Conservation (phyloP, 345 rosid genomes). For the Acer yangbiense region DNA sequence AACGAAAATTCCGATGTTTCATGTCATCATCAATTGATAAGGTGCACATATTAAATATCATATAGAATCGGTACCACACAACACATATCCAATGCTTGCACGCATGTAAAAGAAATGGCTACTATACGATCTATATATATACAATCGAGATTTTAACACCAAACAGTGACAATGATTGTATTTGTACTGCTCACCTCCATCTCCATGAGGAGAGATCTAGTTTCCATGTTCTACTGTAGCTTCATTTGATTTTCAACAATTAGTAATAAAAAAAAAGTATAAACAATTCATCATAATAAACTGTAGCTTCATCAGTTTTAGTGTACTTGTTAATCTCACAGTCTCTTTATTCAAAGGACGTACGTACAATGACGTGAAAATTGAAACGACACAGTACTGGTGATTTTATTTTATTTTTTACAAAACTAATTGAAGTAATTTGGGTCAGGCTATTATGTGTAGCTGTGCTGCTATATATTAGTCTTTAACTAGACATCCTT, state of each 20-base stretch:
- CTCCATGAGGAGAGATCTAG: neutral
- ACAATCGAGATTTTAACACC: neutral
- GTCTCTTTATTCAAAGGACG: neutral
- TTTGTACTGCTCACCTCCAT: neutral
- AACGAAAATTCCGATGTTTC: neutral
- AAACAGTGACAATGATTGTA: neutral
- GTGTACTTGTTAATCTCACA: slow-evolving; percentile 4
- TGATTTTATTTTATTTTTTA: neutral
- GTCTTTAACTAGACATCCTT: slow-evolving; percentile 33
- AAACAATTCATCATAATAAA: neutral
- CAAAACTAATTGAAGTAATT: neutral
- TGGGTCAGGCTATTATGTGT: neutral
- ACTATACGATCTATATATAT: neutral
- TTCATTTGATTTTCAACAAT: neutral
- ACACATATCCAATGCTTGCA: neutral
- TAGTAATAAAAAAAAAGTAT: neutral
- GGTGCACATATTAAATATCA: neutral
- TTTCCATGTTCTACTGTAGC: neutral
- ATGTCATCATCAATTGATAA: neutral
- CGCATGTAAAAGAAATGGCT: neutral
- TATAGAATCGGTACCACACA: neutral
- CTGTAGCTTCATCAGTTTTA: neutral
- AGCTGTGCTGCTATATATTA: neutral
- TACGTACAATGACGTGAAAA: neutral
- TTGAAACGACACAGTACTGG: neutral